Evolutionary conservation across 495 filamentous ascomycete species (phyloP).

Genomic region (Glonium stellatum): DNA sequence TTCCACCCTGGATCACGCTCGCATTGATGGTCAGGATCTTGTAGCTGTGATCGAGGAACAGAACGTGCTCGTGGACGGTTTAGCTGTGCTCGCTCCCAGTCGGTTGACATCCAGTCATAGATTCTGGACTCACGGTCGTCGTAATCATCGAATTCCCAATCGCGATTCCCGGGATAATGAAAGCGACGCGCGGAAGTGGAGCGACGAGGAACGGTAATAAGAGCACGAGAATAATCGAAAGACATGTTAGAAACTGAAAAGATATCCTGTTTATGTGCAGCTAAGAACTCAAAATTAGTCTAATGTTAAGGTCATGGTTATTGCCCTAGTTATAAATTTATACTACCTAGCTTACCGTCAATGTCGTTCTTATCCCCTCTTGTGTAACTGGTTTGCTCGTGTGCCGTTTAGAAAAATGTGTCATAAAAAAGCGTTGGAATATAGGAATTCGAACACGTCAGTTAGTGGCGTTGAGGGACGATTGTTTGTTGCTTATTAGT

Average conservation of each 20-base stretch:
- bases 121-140: not conserved
- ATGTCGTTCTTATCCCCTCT: not conserved
- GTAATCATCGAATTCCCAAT: not conserved
- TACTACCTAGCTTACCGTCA: not conserved
- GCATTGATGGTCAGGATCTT: constrained; percentile 10
- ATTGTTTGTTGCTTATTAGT: constrained; percentile 3
- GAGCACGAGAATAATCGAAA: not conserved
- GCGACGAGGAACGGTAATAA: not conserved
- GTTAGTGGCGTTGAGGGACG: not conserved
- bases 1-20: constrained; percentile 23
- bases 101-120: not conserved
- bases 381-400: not conserved
- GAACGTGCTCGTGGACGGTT: not conserved
- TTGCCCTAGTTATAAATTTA: not conserved
- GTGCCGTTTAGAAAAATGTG: not conserved
- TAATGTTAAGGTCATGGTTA: not conserved
- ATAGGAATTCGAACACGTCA: constrained; percentile 5
- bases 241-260: not conserved
- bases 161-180: not conserved
- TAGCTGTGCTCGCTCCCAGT: not conserved
- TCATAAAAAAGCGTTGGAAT: constrained; percentile 1
- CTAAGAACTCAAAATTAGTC: not conserved
- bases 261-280: not conserved
- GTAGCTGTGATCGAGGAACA: not conserved
- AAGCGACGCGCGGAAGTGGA: not conserved